A percentile compares a stretch with the other conserved stretches of the same genome.
These are phyloP conservation scores for Globisporangium acanthophoron DNA, from an alignment of 352 stramenopile genomes.

Conservation along the genomic window DNA sequence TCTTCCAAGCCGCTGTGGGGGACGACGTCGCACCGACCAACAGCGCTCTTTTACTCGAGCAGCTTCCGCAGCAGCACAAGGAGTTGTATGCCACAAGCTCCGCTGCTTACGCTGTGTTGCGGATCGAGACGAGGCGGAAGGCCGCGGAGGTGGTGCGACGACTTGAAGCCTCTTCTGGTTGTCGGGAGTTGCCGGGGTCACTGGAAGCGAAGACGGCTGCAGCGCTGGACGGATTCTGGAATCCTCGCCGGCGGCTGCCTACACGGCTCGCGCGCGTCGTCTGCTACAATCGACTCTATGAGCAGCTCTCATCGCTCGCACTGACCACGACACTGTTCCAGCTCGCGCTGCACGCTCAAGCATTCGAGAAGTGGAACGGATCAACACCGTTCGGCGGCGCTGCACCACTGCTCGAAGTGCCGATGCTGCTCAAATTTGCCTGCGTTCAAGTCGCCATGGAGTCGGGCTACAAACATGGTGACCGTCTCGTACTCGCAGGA, in stretches of 20 bases:
- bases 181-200: background rate
- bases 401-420: background rate
- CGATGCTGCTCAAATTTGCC: constrained; percentile 24
- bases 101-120: constrained; percentile 5
- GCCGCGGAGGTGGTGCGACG: background rate
- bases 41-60: background rate
- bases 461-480: background rate
- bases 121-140: constrained; percentile 4
- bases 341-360: constrained; percentile 15
- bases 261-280: background rate
- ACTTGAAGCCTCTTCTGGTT: background rate
- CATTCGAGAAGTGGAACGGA: constrained; percentile 13
- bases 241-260: constrained; percentile 1
- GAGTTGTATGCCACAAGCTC: background rate
- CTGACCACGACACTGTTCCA: constrained; percentile 24
- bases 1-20: constrained; percentile 24
- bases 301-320: constrained; percentile 9
- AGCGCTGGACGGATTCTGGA: constrained; percentile 4
- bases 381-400: background rate
- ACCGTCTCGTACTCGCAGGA: constrained; percentile 5
- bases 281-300: background rate
- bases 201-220: background rate
- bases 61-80: background rate
- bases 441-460: constrained; percentile 1
- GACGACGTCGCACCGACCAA: background rate